Base-by-base conservation (phyloP, 768 basidiomycete genomes). In the Trametes cinnabarina region DNA sequence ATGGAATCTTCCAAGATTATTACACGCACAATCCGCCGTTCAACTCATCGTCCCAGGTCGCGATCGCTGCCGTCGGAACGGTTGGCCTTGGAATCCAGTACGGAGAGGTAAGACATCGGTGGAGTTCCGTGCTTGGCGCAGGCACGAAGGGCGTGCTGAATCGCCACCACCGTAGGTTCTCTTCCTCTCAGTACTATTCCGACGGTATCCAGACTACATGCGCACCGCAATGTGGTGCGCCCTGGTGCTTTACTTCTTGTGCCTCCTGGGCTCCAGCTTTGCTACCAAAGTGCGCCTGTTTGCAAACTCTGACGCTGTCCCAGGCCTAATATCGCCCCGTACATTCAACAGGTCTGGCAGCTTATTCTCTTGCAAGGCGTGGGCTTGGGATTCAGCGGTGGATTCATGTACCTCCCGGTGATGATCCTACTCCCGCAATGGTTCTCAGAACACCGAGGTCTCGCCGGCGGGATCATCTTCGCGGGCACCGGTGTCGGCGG, bases 1-100 rank as follows among this genome's bases (percentile, higher is more conserved):
- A 61, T 30, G 65, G 65, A 46, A 66, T 66, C 10, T 66, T 66
- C 41, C 65, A 66, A 62, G 65, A 64, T 8, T 66, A 63, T 22
- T 66, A 66, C 48, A 66, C 62, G 11, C 61, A 60, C 12, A 49
- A 66, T 23, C 65, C 65, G 4, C 65, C 65, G 4, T 66, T 66
- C 58, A 55, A 63, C 42, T 42, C 32, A 0, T 47, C 48, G 12
- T 66, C 65, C 2, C 57, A 55, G 14, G 57, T 66, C 6, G 53
- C 60, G 2, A 47, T 66, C 22, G 59, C 65, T 4, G 65, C 62
- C 2, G 62, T 66, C 12, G 65, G 65, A 8, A 63, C 65, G 1
- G 61, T 60, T 1, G 48, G 60, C 19, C 57, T 66, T 3, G 65
- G 62, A 3, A 59, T 66, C 10, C 62, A 66, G 39, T 66, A 66